Evolutionary conservation across 1,284 basidiomycete genomes (phyloP).

Genomic region (Cryptococcus sp.): DNA sequence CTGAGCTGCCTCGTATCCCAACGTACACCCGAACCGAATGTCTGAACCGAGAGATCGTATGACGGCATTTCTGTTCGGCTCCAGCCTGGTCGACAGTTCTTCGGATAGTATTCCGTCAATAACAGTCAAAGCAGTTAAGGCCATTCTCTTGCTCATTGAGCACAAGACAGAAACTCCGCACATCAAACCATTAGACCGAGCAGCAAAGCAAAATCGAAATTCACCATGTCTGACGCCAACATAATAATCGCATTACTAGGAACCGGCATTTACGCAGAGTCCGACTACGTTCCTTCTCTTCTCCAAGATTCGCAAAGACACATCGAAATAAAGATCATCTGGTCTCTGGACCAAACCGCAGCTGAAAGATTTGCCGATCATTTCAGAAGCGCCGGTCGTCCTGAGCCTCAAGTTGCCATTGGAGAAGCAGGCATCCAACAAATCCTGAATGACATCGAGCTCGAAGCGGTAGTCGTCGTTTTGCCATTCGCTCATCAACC

Average conservation of each 20-base stretch:
- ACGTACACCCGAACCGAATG: background rate
- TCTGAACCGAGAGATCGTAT: conserved; percentile 2
- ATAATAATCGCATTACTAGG: conserved; percentile 10
- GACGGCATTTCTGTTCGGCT: conserved; percentile 1
- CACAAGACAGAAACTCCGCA: too few species aligned
- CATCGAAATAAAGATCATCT: conserved; percentile 2
- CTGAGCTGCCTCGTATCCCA: too few species aligned
- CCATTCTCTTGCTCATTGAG: too few species aligned
- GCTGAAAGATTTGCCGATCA: conserved; percentile 6
- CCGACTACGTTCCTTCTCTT: conserved; percentile 12
- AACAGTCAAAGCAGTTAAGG: too few species aligned
- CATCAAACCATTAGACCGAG: background rate
- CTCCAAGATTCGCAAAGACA: conserved; percentile 2
- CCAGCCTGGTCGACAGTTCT: too few species aligned
- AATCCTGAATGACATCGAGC: conserved; percentile 5
- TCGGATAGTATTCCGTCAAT: too few species aligned
- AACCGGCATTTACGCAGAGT: conserved; percentile 9
- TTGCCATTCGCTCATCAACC: conserved; percentile 9
- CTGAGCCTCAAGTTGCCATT: conserved; percentile 3
- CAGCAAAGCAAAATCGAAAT: background rate
- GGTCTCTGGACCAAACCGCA: conserved; percentile 7
- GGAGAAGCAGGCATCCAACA: conserved; percentile 6
- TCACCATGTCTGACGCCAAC: conserved; percentile 4
- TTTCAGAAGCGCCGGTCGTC: conserved; percentile 1
- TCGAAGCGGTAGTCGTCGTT: conserved; percentile 8